These are phyloP conservation scores for Scutellaria baicalensis DNA, from an alignment of 257 asterid genomes.

Conservation along the genomic window DNA sequence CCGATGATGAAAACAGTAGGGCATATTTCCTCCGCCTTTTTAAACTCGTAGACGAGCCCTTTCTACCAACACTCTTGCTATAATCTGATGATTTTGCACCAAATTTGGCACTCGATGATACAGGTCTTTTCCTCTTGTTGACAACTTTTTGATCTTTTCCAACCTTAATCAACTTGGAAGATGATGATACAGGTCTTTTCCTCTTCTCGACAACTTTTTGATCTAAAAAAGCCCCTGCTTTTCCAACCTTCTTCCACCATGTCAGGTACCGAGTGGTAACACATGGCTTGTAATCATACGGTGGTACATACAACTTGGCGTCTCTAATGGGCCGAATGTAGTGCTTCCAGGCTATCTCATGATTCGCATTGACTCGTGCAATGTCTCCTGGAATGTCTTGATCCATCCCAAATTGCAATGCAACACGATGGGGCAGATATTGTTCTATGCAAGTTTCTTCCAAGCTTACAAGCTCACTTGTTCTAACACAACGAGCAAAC, in stretches of 20 bases:
- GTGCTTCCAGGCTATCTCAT: conserved; percentile 19
- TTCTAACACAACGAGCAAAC: background rate
- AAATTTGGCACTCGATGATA: background rate
- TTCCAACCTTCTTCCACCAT: conserved; percentile 24
- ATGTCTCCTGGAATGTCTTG: background rate
- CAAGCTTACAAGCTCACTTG: background rate
- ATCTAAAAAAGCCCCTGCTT: background rate
- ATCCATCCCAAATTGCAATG: background rate
- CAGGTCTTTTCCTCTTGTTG: background rate
- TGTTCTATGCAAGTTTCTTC: conserved; percentile 10
- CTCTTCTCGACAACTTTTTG: background rate
- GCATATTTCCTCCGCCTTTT: background rate
- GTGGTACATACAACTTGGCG: conserved; percentile 17
- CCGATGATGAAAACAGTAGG: background rate
- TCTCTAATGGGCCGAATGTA: conserved; percentile 26
- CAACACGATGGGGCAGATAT: background rate
- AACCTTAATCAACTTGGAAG: background rate
- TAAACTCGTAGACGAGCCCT: background rate
- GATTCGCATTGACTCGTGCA: background rate
- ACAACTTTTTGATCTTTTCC: background rate
- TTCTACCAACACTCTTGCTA: background rate
- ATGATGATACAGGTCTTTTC: background rate
- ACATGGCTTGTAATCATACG: conserved; percentile 16
- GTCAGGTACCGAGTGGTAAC: conserved; percentile 20
- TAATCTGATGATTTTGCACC: background rate